Percentiles rank a stretch among this genome's conserved stretches.
phyloP scores from a whole-genome alignment of 2,329 filamentous ascomycete species.

The Scedosporium minutisporum region DNA sequence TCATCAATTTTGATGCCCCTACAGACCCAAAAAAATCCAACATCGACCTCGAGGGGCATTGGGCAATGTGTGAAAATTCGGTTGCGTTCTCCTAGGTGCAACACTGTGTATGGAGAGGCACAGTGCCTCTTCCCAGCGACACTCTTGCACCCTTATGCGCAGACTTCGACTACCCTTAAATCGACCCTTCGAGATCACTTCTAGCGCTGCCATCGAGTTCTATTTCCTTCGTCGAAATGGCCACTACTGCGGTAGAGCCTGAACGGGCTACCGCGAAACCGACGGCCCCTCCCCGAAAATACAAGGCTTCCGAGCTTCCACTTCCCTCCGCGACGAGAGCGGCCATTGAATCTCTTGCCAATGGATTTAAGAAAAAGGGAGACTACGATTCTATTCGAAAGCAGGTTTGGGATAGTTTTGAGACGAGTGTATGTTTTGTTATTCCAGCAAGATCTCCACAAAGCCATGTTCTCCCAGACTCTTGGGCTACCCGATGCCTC shows the following conservation, averaged over 20 bases:
- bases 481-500: neutral
- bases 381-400: conserved; percentile 73
- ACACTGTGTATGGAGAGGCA: neutral
- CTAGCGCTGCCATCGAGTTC: neutral
- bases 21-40: too few species aligned
- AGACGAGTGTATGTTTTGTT: conserved; percentile 48
- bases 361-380: conserved; percentile 78
- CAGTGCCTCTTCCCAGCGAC: neutral
- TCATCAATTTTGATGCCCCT: too few species aligned
- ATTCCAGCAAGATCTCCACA: neutral
- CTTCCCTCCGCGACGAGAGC: conserved; percentile 62
- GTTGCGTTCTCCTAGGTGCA: neutral
- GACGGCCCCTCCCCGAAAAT: conserved; percentile 30
- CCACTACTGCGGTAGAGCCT: neutral
- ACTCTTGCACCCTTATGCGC: neutral
- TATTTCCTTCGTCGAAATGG: neutral
- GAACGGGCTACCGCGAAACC: neutral
- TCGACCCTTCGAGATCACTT: neutral
- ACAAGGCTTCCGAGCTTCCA: conserved; percentile 67
- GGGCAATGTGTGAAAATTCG: neutral
- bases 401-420: conserved; percentile 66
- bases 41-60: neutral
- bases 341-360: conserved; percentile 65
- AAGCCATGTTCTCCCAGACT: neutral
- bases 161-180: neutral